Evolutionary conservation across 345 rosid genomes (phyloP), one percentile per base, ranked within the genome.

Genomic region (Garcia nutans): DNA sequence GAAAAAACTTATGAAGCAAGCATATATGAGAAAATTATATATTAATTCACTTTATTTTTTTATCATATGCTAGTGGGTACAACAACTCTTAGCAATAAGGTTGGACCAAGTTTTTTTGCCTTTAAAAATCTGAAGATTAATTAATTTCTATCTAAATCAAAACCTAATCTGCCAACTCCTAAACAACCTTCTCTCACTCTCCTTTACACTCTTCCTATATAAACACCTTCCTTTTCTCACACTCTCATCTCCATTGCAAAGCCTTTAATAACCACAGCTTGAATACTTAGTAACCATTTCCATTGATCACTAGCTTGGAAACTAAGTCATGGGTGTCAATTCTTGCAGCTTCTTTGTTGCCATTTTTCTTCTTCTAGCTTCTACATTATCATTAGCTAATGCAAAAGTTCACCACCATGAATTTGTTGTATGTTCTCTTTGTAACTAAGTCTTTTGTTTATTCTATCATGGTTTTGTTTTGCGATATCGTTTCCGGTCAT

Each of bases 121-220:
- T 52, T 47, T n/a, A 9, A 28, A 20, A 69, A 49, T 68, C 68
- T 45, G 60, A 64, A 80, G 76, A 65, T 63, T 71, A 28, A 28
- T 28, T 28, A 28, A 28, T 28, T 28, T 28, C 31, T 76, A 6
- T 73, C 76, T 64, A 70, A 82, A 83, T 84, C 79, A 82, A 86
- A 88, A 90, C 90, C 93, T 88, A 88, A 90, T 83, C 84, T 73
- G 86, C 91, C 90, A 81, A 88, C 89, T 89, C 74, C 57, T 17
- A 79, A 82, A 71, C 76, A 60, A 79, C 82, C 77, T 33, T 65
- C 50, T 69, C 42, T 61, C 57, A 44, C 80, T 50, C 45, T 28
- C 31, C 31, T 54, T 24, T 23, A 37, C 61, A 55, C 17, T 78
- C 71, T 42, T 42, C 80, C 88, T 84, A 84, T 79, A 86, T 22